Evolutionary conservation across 306 rosid genomes (phyloP).

Genomic region (Vachellia collinsii): DNA sequence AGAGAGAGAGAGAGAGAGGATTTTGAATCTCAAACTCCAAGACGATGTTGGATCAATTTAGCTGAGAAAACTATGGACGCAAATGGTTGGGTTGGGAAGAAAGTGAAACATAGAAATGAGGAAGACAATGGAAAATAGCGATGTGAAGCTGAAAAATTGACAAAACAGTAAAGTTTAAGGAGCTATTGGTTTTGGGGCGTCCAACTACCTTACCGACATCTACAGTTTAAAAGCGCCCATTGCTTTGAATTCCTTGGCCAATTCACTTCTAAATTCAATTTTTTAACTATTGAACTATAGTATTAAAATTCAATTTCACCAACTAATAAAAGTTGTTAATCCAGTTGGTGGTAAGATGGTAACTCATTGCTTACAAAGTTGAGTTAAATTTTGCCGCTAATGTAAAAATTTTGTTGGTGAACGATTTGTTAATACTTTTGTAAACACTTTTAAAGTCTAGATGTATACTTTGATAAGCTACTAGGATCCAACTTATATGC

Average conservation of each 20-base stretch:
- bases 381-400: no score
- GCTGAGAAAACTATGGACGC: conserved; percentile 26
- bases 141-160: background rate
- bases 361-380: no score
- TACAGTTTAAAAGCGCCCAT: conserved; percentile 31
- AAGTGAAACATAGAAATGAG: background rate
- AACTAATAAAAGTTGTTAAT: no score
- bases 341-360: no score
- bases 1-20: no score
- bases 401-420: no score
- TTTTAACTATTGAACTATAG: no score
- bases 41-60: background rate
- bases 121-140: background rate
- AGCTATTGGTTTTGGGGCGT: background rate
- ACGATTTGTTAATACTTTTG: no score
- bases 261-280: background rate
- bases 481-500: no score
- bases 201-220: background rate
- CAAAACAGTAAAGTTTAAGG: conserved; percentile 29
- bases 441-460: no score
- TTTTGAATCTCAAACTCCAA: background rate
- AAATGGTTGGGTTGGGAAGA: background rate
- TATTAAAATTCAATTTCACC: no score
- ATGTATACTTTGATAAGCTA: no score
- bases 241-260: conserved; percentile 34